These are phyloP conservation scores for Akanthomyces dipterigenus DNA, from an alignment of 2,329 filamentous ascomycete species.

Conservation along the genomic window DNA sequence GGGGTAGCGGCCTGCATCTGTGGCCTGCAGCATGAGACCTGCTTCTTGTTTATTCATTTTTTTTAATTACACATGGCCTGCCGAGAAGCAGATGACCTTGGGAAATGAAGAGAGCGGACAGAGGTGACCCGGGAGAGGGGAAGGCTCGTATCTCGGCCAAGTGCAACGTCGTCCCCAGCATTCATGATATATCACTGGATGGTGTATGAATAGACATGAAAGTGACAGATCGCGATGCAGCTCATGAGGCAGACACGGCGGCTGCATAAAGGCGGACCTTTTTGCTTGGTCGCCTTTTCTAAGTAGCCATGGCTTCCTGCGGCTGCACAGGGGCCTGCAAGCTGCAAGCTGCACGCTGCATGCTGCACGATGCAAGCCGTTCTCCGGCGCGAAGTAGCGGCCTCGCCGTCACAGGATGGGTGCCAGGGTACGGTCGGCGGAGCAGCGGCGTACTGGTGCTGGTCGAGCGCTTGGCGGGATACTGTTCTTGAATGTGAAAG, in stretches of 20 bases:
- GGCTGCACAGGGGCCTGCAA: neutral
- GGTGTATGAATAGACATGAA: neutral
- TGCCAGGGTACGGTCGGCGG: neutral
- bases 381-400: conserved; percentile 7
- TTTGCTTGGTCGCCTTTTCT: conserved; percentile 6
- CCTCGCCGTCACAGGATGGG: neutral
- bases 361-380: conserved; percentile 11
- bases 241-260: neutral
- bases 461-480: neutral
- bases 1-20: conserved; percentile 9
- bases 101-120: neutral
- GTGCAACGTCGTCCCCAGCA: neutral
- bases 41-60: conserved; percentile 1
- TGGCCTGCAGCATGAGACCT: conserved; percentile 11
- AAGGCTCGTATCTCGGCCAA: neutral
- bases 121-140: neutral
- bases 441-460: neutral
- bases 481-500: neutral
- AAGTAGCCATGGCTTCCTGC: conserved; percentile 7
- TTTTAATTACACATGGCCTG: neutral
- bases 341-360: conserved; percentile 2
- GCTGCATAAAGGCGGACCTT: neutral
- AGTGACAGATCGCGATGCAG: neutral
- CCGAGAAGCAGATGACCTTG: conserved; percentile 7
- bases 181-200: conserved; percentile 2